These are phyloP conservation scores for Juncus inflexus DNA, from an alignment of 176 grass and related monocot species.

Conservation along the genomic window DNA sequence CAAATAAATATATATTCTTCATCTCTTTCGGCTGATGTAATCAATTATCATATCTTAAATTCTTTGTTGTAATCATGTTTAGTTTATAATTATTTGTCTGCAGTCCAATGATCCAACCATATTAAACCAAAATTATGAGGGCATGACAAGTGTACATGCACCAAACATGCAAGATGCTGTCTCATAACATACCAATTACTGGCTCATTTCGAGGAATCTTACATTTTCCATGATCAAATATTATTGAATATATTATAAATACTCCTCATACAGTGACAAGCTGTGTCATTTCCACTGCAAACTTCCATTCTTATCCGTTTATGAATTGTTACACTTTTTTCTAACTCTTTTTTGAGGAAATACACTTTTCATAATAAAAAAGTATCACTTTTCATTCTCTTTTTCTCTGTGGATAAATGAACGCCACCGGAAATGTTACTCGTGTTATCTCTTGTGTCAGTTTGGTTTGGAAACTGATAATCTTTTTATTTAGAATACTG, in stretches of 20 bases:
- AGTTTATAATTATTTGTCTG: neutral
- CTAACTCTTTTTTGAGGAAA: neutral
- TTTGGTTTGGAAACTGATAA: too few relatives aligned
- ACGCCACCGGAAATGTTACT: too few relatives aligned
- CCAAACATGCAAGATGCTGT: neutral
- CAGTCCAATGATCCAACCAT: slow-evolving; percentile 1
- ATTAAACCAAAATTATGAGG: neutral
- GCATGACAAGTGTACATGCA: slow-evolving; percentile 18
- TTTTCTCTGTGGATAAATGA: too few relatives aligned
- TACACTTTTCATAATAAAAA: too few relatives aligned
- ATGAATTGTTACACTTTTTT: neutral
- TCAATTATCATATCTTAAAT: slow-evolving; percentile 1
- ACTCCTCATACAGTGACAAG: slow-evolving; percentile 5
- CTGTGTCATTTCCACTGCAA: slow-evolving; percentile 9
- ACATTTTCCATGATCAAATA: neutral
- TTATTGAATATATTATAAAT: neutral
- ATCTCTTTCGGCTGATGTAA: slow-evolving; percentile 16
- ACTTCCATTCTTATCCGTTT: neutral
- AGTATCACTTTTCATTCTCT: too few relatives aligned
- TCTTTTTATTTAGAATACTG: too few relatives aligned
- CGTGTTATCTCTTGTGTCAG: too few relatives aligned
- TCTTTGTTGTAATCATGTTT: neutral
- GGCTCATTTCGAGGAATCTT: slow-evolving; percentile 3
- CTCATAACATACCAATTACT: neutral
- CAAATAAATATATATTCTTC: neutral